phyloP scores from a whole-genome alignment of 2,329 filamentous ascomycete genomes.

The Fusarium nodosum region DNA sequence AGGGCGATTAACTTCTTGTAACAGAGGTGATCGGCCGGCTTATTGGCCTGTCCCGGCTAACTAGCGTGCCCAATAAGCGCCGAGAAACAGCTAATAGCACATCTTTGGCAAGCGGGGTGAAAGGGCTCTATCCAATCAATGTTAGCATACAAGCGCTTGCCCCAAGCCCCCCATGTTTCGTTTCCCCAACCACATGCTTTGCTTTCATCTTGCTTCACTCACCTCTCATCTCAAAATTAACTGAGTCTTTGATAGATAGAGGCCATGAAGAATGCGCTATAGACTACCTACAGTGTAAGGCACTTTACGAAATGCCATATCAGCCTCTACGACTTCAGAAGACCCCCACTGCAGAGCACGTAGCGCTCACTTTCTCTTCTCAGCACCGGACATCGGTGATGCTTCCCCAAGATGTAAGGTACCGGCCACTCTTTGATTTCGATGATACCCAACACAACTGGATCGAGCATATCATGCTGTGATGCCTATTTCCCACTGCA shows the following conservation, averaged over 20 bases:
- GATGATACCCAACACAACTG: slow-evolving; percentile 28
- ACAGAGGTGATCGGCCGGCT: slow-evolving; percentile 52
- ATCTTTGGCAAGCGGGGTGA: slow-evolving; percentile 35
- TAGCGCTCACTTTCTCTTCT: slow-evolving; percentile 5
- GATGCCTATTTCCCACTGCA: slow-evolving; percentile 33
- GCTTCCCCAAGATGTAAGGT: slow-evolving; percentile 43
- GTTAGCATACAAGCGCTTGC: slow-evolving; percentile 34
- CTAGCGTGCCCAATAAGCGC: slow-evolving; percentile 55
- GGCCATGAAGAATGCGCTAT: background rate
- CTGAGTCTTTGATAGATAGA: slow-evolving; percentile 15
- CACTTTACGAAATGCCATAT: slow-evolving; percentile 2
- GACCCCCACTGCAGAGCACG: slow-evolving; percentile 18
- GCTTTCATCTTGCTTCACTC: slow-evolving; percentile 43
- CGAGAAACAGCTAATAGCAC: slow-evolving; percentile 50
- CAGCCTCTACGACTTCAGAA: slow-evolving; percentile 17
- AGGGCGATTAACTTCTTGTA: slow-evolving; percentile 56
- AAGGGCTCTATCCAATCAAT: slow-evolving; percentile 19
- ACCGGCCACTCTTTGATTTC: slow-evolving; percentile 37
- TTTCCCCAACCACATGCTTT: slow-evolving; percentile 54
- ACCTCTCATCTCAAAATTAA: slow-evolving; percentile 31
- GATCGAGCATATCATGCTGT: slow-evolving; percentile 42
- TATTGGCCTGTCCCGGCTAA: slow-evolving; percentile 52
- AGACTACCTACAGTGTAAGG: background rate
- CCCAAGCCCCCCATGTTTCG: slow-evolving; percentile 43
- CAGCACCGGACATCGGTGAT: slow-evolving; percentile 24